Conservation (phyloP, 2,329 filamentous ascomycete genomes). For the Fusarium buharicum region DNA sequence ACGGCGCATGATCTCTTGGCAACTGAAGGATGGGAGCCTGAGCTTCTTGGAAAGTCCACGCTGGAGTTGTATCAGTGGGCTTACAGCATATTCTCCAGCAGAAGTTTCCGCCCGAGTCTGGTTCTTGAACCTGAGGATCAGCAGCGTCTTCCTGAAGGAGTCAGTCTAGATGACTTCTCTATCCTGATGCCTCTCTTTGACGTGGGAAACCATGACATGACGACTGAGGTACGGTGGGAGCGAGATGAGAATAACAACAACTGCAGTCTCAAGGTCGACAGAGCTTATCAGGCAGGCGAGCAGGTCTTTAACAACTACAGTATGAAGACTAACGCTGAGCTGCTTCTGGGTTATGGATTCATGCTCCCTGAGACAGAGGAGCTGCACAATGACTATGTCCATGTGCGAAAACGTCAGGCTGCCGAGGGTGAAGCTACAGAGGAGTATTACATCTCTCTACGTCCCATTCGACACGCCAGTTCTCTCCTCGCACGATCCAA, state of each 20-base stretch:
- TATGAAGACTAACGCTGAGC: slow-evolving; percentile 76
- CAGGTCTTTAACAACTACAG: slow-evolving; percentile 79
- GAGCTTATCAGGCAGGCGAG: slow-evolving; percentile 60
- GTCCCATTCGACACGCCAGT: slow-evolving; percentile 59
- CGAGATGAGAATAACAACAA: slow-evolving; percentile 52
- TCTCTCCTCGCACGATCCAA: slow-evolving; percentile 59
- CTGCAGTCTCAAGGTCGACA: slow-evolving; percentile 58
- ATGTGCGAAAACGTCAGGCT: slow-evolving; percentile 60
- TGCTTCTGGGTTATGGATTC: slow-evolving; percentile 73
- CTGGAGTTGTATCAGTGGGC: slow-evolving; percentile 70
- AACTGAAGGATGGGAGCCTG: slow-evolving; percentile 36
- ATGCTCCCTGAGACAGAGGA: slow-evolving; percentile 59
- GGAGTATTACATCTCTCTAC: slow-evolving; percentile 65
- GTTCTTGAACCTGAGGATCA: slow-evolving; percentile 56
- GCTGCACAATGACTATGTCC: slow-evolving; percentile 70
- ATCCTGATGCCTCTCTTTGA: slow-evolving; percentile 77
- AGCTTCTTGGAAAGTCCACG: slow-evolving; percentile 53
- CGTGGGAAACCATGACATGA: slow-evolving; percentile 75
- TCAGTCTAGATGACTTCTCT: slow-evolving; percentile 67
- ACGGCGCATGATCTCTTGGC: slow-evolving; percentile 54
- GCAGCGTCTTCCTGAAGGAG: slow-evolving; percentile 45
- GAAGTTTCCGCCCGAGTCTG: slow-evolving; percentile 72
- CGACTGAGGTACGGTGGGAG: slow-evolving; percentile 69
- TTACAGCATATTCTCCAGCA: slow-evolving; percentile 71
- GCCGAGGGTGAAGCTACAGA: slow-evolving; percentile 40